Percentiles rank a stretch among this genome's conserved stretches.
phyloP scores from a whole-genome alignment of 106 monocot species.

The Apostasia ramifera region DNA sequence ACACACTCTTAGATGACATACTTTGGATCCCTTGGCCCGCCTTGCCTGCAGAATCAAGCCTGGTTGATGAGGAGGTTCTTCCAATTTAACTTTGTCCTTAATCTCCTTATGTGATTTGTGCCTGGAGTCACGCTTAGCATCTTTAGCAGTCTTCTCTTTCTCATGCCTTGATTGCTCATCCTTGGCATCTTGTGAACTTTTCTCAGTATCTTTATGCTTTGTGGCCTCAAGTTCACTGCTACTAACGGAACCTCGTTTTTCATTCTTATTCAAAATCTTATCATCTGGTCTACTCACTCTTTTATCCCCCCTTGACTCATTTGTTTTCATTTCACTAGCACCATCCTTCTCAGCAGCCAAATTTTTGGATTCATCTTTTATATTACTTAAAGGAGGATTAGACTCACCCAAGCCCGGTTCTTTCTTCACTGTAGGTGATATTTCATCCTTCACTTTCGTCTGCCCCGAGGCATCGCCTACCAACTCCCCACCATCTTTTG shows the following conservation, averaged over 20 bases:
- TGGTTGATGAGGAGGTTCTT: conserved; percentile 62
- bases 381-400: conserved; percentile 10
- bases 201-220: conserved; percentile 25
- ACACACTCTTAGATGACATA: too few species aligned
- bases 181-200: conserved; percentile 26
- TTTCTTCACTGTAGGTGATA: not conserved
- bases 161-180: conserved; percentile 29
- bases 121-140: conserved; percentile 32
- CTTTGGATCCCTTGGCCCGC: conserved; percentile 56
- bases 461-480: not conserved
- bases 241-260: conserved; percentile 9
- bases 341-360: conserved; percentile 17
- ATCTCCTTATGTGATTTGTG: conserved; percentile 35
- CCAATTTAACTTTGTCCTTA: conserved; percentile 43
- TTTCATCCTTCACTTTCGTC: conserved; percentile 12
- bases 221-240: conserved; percentile 9
- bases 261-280: conserved; percentile 4
- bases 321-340: conserved; percentile 18
- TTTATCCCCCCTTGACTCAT: conserved; percentile 26
- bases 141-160: conserved; percentile 38
- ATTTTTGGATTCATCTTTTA: conserved; percentile 14
- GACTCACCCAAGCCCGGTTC: conserved; percentile 1
- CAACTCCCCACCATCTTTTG: conserved; percentile 19
- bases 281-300: conserved; percentile 16
- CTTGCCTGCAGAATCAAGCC: conserved; percentile 71